Percentiles rank a stretch among this genome's conserved stretches.
phyloP scores from a whole-genome alignment of 116 monocot genomes.

The Posidonia oceanica region DNA sequence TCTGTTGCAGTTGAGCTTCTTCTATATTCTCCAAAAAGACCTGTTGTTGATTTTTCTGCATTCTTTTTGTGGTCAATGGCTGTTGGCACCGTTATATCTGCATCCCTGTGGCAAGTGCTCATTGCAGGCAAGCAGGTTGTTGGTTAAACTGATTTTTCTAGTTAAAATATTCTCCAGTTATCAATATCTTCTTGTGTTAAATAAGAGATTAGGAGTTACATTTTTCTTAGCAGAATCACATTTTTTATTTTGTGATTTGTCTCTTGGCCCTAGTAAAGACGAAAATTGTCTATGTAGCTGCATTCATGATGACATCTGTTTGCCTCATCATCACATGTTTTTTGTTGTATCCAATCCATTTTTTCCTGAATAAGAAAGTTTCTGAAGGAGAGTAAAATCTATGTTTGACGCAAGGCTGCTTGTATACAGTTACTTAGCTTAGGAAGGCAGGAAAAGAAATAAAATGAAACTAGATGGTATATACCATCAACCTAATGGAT shows the following conservation, averaged over 20 bases:
- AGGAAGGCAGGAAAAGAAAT: no score
- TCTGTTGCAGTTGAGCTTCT: slow-evolving; percentile 61
- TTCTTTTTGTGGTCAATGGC: slow-evolving; percentile 87
- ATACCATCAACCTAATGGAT: no score
- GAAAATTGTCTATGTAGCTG: no score
- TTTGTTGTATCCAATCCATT: no score
- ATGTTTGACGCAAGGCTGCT: no score
- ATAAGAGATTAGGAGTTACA: background rate
- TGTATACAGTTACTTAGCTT: no score
- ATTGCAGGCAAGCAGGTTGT: slow-evolving; percentile 68
- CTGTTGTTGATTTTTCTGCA: slow-evolving; percentile 69
- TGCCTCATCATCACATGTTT: no score
- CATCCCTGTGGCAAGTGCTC: slow-evolving; percentile 83
- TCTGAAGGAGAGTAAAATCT: no score
- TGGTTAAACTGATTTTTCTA: slow-evolving; percentile 61
- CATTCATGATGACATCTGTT: no score
- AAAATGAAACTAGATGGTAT: no score
- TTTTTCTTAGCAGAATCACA: background rate
- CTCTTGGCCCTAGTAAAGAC: background rate
- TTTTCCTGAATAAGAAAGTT: no score
- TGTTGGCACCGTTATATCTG: slow-evolving; percentile 69
- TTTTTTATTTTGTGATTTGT: background rate
- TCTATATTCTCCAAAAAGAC: slow-evolving; percentile 81
- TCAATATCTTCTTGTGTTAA: background rate
- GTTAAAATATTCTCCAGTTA: slow-evolving; percentile 1